Conservation (phyloP, 2,329 filamentous ascomycete genomes). For the Alternaria sp. region DNA sequence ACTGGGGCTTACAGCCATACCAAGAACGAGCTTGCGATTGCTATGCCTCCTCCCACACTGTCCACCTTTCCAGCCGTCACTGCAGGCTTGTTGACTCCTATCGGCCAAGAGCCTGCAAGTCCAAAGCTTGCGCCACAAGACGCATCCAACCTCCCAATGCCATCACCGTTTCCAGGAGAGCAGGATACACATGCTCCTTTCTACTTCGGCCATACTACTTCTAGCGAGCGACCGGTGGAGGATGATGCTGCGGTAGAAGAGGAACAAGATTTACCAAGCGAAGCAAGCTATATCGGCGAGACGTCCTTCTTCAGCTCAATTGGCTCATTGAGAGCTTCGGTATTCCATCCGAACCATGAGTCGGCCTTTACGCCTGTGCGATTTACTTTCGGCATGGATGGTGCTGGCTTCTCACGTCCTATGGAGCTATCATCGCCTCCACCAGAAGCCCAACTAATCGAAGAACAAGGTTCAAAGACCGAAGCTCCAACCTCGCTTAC, state of each 20-base stretch:
- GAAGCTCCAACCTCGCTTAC: neutral
- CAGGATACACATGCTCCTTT: conserved; percentile 33
- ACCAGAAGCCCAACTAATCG: conserved; percentile 17
- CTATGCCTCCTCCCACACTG: conserved; percentile 48
- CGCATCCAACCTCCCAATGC: conserved; percentile 49
- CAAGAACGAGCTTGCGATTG: conserved; percentile 19
- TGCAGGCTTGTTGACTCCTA: conserved; percentile 40
- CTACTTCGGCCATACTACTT: conserved; percentile 39
- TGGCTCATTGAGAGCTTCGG: conserved; percentile 34
- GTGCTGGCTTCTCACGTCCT: conserved; percentile 35
- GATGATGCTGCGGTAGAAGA: conserved; percentile 10
- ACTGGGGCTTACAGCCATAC: neutral
- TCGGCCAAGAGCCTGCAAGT: conserved; percentile 47
- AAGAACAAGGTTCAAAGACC: neutral
- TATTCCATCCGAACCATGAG: conserved; percentile 43
- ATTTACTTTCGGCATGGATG: conserved; percentile 50
- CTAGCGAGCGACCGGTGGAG: conserved; percentile 9
- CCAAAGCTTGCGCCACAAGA: conserved; percentile 47
- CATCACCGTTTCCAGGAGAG: conserved; percentile 51
- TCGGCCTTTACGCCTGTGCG: conserved; percentile 49
- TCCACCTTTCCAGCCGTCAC: conserved; percentile 28
- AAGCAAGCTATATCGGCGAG: conserved; percentile 41
- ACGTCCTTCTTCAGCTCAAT: conserved; percentile 49
- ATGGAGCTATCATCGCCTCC: conserved; percentile 31
- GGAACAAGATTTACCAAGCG: conserved; percentile 23